Evolutionary conservation across 495 filamentous ascomycete species (phyloP), one percentile per base, ranked within the genome.

Genomic region (Cercophora newfieldiana): DNA sequence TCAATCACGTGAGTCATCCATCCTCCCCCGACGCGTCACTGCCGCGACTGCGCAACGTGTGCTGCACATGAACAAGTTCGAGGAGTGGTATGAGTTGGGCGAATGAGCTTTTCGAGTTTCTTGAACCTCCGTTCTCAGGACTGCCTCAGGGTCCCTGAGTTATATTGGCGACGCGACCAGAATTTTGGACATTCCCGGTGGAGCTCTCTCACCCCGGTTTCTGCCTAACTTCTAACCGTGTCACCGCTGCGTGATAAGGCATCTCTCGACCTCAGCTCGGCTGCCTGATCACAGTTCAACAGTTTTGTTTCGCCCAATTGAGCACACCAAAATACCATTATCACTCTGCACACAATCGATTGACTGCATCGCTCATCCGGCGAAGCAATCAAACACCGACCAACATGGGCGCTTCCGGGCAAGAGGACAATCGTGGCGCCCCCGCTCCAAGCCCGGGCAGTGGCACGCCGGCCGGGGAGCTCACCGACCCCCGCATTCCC

Each of bases 281-380:
- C 37, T 44, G 37, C 37, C 37, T 44, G 37, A 7, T 53, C 6
- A 19, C 8, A 53, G 19, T 12, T n/a, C n/a, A n/a, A n/a, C 3
- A 48, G 16, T 26, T 31, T 18, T n/a, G 28, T 14, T 61, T 14
- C 24, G 58, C 58, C 29, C 58, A 61, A 48, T 22, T 61, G 58
- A 14, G 58, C 58, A 61, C 25, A 61, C 44, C 31, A 14, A 47
- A 22, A 53, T 19, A 53, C 10, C 50, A 53, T 14, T 16, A 4
- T 8, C 37, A 14, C 12, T 16, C 37, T 16, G 37, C 10, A 44
- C 37, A 44, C 37, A 44, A 8, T 44, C 37, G 18, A 44, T 44
- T 12, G 5, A 4, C 4, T 44, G 2, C 4, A 4, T 44, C 37
- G 37, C 12, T 44, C 37, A 16, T 14, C 37, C 37, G 10, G 37